Evolutionary conservation across 352 stramenopile genomes (phyloP), one percentile per base, ranked within the genome.

Genomic region (Elongisporangium anandrum): DNA sequence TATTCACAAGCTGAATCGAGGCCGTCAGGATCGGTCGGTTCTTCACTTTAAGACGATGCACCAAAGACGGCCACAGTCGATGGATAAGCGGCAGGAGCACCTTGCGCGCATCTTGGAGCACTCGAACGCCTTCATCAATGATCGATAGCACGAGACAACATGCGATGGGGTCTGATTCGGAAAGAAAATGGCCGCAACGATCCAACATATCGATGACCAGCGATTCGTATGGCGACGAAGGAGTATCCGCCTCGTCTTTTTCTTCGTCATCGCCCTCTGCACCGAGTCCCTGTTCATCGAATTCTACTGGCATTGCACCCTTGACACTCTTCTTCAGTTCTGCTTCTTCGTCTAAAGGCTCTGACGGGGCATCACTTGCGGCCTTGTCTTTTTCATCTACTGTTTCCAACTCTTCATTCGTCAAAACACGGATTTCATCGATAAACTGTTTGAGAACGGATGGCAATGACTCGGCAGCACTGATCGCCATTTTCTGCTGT

Each of bases 161-260:
- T 23, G 78, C 70, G 24, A 87, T 76, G 8, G 84, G 83, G 52
- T 93, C 81, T 0, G 72, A 69, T 13, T 88, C 79, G 6, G 83
- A 72, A 2, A 91, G 50, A 59, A 94, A 95, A 53, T 93, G 89
- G 23, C 75, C 77, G 57, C 78, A 91, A 1, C 85, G 79, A 22
- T 92, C 74, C 47, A 95, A 54, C 20, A 94, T 89, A 56, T 92
- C 79, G 50, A 93, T 64, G 8, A 87, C 70, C 20, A 94, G 61
- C 34, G 75, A 34, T 4, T 77, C 68, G 60, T 89, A 90, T 9
- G 64, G 63, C 0, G 73, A 71, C 17, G 52, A 29, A 19, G 50
- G 19, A 20, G 64, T 50, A n/a, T 57, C 53, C 1, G 65, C 56
- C 1, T 77, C 64, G 1, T 75, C 61, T 19, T 78, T 49, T 6